These are phyloP conservation scores for Eimeria sp. DNA, from an alignment of 169 alveolate species.

Conservation along the genomic window DNA sequence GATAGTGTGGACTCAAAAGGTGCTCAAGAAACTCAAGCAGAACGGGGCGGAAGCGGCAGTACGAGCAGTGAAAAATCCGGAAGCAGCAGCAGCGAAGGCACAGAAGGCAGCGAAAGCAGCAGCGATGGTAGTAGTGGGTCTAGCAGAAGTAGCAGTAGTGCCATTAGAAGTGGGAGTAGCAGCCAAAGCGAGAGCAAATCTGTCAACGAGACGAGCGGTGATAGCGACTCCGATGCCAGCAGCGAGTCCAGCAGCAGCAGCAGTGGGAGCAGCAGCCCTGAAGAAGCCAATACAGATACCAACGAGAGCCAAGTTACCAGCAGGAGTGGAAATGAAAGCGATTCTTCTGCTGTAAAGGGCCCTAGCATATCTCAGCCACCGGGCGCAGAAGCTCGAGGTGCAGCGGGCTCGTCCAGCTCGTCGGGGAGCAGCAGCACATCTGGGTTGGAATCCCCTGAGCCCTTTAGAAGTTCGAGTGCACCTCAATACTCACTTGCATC, in stretches of 20 bases:
- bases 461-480: conserved; percentile 2
- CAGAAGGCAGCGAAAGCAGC: conserved; percentile 9
- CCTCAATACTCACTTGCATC: neutral
- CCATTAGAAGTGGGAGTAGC: neutral
- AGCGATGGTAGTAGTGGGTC: neutral
- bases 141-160: conserved; percentile 9
- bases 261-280: neutral
- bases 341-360: neutral
- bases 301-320: neutral
- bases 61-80: conserved; percentile 22
- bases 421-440: conserved; percentile 34
- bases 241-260: conserved; percentile 49
- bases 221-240: neutral
- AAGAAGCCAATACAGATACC: neutral
- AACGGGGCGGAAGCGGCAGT: neutral
- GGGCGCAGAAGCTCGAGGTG: neutral
- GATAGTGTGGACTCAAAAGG: neutral
- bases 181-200: conserved; percentile 12
- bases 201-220: neutral
- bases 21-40: neutral
- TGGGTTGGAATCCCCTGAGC: neutral
- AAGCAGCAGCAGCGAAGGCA: conserved; percentile 17
- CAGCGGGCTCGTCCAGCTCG: conserved; percentile 3
- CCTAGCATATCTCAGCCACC: neutral
- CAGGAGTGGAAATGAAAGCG: conserved; percentile 7